Base-by-base conservation (phyloP, 2,329 filamentous ascomycete species). In the Neopestalotiopsis sp. region DNA sequence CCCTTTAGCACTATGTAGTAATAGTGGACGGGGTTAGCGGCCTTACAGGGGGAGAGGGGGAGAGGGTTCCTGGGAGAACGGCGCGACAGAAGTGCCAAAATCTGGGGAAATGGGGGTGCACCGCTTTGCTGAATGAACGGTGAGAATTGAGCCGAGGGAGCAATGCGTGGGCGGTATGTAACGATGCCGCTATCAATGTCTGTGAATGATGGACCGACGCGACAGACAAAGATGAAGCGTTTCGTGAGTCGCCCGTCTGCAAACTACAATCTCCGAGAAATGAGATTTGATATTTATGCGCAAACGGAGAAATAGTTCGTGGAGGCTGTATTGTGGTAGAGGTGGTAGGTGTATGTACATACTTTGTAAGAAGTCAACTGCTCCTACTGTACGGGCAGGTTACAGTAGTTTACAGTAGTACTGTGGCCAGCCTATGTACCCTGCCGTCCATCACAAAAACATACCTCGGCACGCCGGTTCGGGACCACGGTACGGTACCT, bases 81-180 rank as follows among this genome's bases (percentile, higher is more conserved):
- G 45, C 45, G 45, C 45, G 45, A 53, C 45, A 53, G 45, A 53
- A 53, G 45, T 53, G 45, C 45, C 45, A 53, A 24, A 53, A 53
- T 53, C 45, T 20, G 45, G 45, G 45, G 45, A 53, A 53, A 53
- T 53, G 45, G 45, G 5, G 45, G 45, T 9, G 45, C n/a, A n/a
- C 9, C n/a, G 9, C n/a, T 38, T 10, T 38, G 34, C 34, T 38
- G 10, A 38, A 9, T 10, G 10, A 7, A 10, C 45, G 9, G 9
- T n/a, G n/a, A 9, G n/a, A 10, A 38, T n/a, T 24, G 45, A 17
- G 45, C 45, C 20, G 45, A 9, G 6, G 10, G n/a, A 53, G 6
- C 20, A 53, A n/a, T 9, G 24, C 24, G 24, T 28, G 24, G 24
- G 24, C 24, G 24, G 24, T 24, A 24, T 24, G 24, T 28, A 28